phyloP scores from a whole-genome alignment of 495 filamentous ascomycete species.

The Talaromyces stipitatus region DNA sequence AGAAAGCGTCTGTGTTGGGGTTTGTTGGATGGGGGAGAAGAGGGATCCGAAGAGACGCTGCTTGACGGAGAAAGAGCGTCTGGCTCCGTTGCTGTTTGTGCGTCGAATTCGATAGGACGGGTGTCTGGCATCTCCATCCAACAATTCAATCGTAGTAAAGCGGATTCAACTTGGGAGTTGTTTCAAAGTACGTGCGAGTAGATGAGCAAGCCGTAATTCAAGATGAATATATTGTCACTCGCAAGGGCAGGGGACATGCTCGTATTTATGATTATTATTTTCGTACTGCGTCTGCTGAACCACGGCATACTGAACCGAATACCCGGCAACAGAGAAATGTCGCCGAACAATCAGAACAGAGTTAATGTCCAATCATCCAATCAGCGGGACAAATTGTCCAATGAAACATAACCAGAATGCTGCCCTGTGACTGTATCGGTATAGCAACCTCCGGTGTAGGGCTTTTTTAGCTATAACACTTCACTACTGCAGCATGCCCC shows the following conservation, averaged over 20 bases:
- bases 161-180: background rate
- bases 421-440: background rate
- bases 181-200: background rate
- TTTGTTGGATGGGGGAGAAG: background rate
- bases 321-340: background rate
- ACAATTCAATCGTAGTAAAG: background rate
- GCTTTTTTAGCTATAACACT: background rate
- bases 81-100: background rate
- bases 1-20: background rate
- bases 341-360: background rate
- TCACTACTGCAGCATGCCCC: background rate
- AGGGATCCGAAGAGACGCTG: background rate
- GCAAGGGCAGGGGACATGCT: background rate
- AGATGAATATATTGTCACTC: background rate
- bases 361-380: background rate
- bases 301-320: background rate
- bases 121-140: slow-evolving; percentile 7
- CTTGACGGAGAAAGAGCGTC: slow-evolving; percentile 1
- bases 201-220: background rate
- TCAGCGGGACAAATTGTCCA: background rate
- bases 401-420: background rate
- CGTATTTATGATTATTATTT: background rate
- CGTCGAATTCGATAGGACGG: background rate
- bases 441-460: background rate
- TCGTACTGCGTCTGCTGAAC: background rate